Conservation (phyloP, 148 eudicot genomes). For the Fagopyrum homotropicum region DNA sequence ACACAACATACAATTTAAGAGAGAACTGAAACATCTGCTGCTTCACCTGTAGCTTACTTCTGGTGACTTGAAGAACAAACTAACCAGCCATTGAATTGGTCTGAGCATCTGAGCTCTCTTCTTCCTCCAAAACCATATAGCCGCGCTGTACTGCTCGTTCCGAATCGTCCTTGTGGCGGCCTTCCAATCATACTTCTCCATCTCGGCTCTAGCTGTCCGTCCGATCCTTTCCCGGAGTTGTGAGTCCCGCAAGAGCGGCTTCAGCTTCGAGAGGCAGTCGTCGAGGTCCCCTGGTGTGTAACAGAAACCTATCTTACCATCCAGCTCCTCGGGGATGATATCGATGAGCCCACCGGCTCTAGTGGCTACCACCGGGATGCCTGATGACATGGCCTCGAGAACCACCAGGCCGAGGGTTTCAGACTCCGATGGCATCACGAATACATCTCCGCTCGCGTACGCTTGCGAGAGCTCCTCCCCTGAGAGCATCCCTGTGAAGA, state of each 20-base stretch:
- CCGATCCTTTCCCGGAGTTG: constrained; percentile 56
- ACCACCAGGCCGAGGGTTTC: constrained; percentile 87
- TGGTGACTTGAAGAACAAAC: constrained; percentile 33
- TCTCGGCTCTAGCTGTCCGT: constrained; percentile 72
- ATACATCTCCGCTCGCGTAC: constrained; percentile 88
- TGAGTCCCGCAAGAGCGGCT: constrained; percentile 46
- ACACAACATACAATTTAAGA: neutral
- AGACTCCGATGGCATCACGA: constrained; percentile 93
- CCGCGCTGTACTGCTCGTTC: constrained; percentile 71
- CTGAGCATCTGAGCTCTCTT: constrained; percentile 45
- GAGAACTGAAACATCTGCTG: neutral
- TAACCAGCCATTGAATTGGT: constrained; percentile 67
- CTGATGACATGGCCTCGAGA: constrained; percentile 94
- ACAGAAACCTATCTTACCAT: constrained; percentile 67
- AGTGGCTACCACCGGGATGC: constrained; percentile 88
- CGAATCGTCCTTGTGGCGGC: constrained; percentile 70
- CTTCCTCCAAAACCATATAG: constrained; percentile 88
- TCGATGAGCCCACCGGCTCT: constrained; percentile 95
- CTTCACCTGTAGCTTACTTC: constrained; percentile 11
- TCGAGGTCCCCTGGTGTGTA: constrained; percentile 65
- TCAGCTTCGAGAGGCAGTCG: constrained; percentile 67
- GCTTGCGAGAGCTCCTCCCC: constrained; percentile 96
- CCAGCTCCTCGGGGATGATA: constrained; percentile 68
- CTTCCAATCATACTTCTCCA: constrained; percentile 92
- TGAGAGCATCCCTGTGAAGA: constrained; percentile 76